A percentile compares a stretch with the other conserved stretches of the same genome.
Evolutionary conservation across 2,329 filamentous ascomycete genomes (phyloP).

Genomic region (Biscogniauxia sp.): DNA sequence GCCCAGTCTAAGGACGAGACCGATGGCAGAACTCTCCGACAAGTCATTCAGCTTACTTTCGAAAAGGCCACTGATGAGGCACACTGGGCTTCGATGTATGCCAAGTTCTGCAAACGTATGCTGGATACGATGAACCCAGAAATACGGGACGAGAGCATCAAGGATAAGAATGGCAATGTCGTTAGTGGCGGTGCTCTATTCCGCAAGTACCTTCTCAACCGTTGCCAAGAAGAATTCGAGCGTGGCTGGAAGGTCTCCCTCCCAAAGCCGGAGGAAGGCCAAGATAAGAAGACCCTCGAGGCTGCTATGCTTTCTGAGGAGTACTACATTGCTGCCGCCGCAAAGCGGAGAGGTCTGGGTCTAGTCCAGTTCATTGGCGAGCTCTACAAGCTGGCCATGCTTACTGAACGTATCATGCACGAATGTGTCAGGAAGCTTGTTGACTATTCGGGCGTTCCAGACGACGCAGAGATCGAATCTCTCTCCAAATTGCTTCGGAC

Average conservation of each 20-base stretch:
- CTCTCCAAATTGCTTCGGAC: slow-evolving; percentile 90
- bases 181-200: slow-evolving; percentile 92
- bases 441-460: slow-evolving; percentile 88
- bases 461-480: slow-evolving; percentile 95
- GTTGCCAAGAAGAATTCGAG: slow-evolving; percentile 98
- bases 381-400: slow-evolving; percentile 97
- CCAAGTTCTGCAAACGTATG: slow-evolving; percentile 98
- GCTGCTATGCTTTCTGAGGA: slow-evolving; percentile 87
- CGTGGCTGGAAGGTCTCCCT: slow-evolving; percentile 93
- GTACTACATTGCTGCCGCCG: slow-evolving; percentile 90
- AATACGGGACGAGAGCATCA: slow-evolving; percentile 92
- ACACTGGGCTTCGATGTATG: slow-evolving; percentile 98
- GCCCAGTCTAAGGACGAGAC: slow-evolving; percentile 93
- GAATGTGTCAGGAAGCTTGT: slow-evolving; percentile 97
- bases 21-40: slow-evolving; percentile 89
- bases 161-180: slow-evolving; percentile 82
- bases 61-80: slow-evolving; percentile 98
- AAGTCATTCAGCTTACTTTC: slow-evolving; percentile 98
- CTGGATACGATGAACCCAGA: slow-evolving; percentile 91
- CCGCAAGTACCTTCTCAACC: slow-evolving; percentile 97
- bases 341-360: slow-evolving; percentile 95
- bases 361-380: slow-evolving; percentile 99
- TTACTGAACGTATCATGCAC: slow-evolving; percentile 99
- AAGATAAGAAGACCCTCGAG: slow-evolving; percentile 62
- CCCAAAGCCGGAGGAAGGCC: slow-evolving; percentile 66